These are phyloP conservation scores for Sistotremastrum suecicum DNA, from an alignment of 768 basidiomycete species.

Conservation along the genomic window DNA sequence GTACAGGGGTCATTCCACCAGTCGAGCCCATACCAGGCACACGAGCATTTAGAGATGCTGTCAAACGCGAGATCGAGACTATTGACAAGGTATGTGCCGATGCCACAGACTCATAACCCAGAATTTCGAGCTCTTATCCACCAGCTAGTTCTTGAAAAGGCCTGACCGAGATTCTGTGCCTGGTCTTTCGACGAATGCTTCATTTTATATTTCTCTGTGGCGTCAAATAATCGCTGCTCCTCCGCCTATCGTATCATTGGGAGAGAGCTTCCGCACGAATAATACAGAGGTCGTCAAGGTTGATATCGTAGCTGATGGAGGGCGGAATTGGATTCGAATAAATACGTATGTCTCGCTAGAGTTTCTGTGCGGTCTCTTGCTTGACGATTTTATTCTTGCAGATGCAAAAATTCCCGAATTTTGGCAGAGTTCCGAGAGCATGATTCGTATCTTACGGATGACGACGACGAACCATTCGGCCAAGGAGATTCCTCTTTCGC, in stretches of 20 bases:
- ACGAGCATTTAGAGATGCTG: conserved; percentile 25
- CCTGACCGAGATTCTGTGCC: conserved; percentile 30
- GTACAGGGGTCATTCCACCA: too few species aligned
- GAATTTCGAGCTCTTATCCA: not conserved
- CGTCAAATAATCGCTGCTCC: conserved; percentile 54
- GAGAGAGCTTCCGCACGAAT: conserved; percentile 32
- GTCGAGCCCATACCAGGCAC: conserved; percentile 22
- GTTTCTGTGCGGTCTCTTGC: conserved; percentile 1
- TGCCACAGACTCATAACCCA: conserved; percentile 3
- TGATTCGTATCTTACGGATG: conserved; percentile 65
- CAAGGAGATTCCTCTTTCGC: conserved; percentile 5
- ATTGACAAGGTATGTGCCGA: conserved; percentile 23
- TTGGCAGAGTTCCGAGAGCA: conserved; percentile 73
- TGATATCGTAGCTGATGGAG: conserved; percentile 66
- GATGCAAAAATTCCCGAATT: conserved; percentile 64
- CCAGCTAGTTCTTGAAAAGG: conserved; percentile 41
- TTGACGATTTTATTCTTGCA: conserved; percentile 16
- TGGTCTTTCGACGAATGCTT: conserved; percentile 59
- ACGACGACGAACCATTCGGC: conserved; percentile 30
- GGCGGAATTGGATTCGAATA: conserved; percentile 66
- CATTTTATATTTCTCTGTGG: conserved; percentile 73
- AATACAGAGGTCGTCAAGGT: conserved; percentile 42
- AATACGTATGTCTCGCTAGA: conserved; percentile 53
- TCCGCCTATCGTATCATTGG: conserved; percentile 41
- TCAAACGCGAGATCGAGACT: conserved; percentile 28